Evolutionary conservation across 2,329 filamentous ascomycete species (phyloP), one percentile per base, ranked within the genome.

Genomic region (Xylariomycetidae sp.): DNA sequence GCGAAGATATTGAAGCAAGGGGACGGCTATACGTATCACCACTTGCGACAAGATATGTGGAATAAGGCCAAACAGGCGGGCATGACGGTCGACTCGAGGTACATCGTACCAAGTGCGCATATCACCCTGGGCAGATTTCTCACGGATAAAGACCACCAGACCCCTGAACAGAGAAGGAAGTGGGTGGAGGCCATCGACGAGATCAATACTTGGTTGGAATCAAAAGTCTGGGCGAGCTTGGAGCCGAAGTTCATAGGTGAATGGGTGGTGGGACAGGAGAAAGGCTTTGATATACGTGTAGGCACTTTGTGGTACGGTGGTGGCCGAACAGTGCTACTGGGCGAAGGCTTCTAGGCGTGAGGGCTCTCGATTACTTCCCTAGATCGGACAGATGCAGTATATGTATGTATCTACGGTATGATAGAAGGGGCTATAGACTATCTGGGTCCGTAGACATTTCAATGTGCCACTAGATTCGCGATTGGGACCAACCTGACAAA

Each of bases 261-360:
- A 53, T 96, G 90, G 88, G 65, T 85, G 16, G 80, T 96, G n/a
- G 89, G 90, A 0, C 77, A 94, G 49, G 88, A 90, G 57, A 82
- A 70, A 48, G 89, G 89, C 0, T 62, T 96, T 34, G 85, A 90
- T 51, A 79, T 78, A 38, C 75, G 86, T 27, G 77, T 73, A 43
- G 90, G 90, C 0, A 69, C 72, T 5, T 61, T 95, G 27, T 97
- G 89, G 88, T 96, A 95, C 63, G 90, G 84, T 22, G 85, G 80
- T 16, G 89, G 89, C 1, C 73, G 84, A 43, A 83, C 78, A 4
- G 70, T 94, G 39, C 63, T 70, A 51, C 34, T 70, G 13, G 78
- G 78, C 13, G 77, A 80, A 55, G 78, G 78, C 0, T 82, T 80
- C 52, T 81, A 45, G 49, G n/a, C n/a, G n/a, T n/a, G n/a, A n/a